Evolutionary conservation across 768 basidiomycete species (phyloP).

Genomic region (Lactarius quietus): DNA sequence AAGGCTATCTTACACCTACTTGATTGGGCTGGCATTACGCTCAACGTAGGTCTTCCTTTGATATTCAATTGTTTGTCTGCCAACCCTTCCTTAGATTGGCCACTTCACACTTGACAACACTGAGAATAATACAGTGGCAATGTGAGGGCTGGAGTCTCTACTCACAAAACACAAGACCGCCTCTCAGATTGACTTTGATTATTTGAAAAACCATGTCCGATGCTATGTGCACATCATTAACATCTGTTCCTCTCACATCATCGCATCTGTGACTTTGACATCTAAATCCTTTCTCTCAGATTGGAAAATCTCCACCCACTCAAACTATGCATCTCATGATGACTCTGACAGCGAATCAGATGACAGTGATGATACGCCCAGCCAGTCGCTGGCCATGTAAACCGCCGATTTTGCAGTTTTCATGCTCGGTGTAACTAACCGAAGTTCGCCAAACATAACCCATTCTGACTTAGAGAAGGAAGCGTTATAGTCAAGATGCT

Average conservation of each 20-base stretch:
- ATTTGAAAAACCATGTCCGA: neutral
- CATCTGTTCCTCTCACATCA: neutral
- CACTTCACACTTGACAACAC: neutral
- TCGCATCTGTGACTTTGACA: neutral
- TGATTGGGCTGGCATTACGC: neutral
- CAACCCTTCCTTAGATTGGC: neutral
- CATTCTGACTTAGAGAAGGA: too few species aligned
- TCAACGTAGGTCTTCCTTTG: neutral
- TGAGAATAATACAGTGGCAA: neutral
- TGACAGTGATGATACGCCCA: too few species aligned
- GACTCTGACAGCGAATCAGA: neutral
- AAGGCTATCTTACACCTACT: neutral
- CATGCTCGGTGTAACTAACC: too few species aligned
- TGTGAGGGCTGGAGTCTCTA: neutral
- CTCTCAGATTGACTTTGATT: neutral
- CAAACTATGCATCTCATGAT: too few species aligned
- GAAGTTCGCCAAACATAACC: too few species aligned
- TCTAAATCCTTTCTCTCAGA: too few species aligned
- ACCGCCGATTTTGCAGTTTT: too few species aligned
- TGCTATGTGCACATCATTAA: neutral
- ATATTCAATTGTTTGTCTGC: neutral
- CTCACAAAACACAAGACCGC: neutral
- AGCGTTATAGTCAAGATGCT: too few species aligned
- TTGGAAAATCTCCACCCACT: too few species aligned
- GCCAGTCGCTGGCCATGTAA: too few species aligned